These are phyloP conservation scores for Erysimum cheiranthoides DNA, from an alignment of 345 rosid genomes.

Conservation along the genomic window DNA sequence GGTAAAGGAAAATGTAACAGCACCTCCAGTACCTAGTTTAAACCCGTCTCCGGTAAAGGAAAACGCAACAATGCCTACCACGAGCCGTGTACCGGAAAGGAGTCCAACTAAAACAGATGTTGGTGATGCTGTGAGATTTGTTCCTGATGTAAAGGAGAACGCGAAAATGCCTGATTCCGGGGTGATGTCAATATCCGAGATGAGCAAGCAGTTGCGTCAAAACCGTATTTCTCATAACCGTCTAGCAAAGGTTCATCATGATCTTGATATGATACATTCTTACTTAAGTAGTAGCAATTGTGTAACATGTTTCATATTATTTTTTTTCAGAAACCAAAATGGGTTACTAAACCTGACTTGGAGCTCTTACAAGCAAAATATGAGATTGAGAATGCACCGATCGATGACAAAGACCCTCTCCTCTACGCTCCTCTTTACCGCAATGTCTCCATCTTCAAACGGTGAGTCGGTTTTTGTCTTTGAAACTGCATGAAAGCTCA, in stretches of 20 bases:
- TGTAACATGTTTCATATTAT: conserved; percentile 32
- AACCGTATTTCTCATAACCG: conserved; percentile 54
- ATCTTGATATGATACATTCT: conserved; percentile 10
- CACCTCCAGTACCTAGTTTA: conserved; percentile 23
- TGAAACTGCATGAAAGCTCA: conserved; percentile 2
- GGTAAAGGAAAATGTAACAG: conserved; percentile 29
- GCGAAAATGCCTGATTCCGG: conserved; percentile 45
- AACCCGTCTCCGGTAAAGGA: conserved; percentile 32
- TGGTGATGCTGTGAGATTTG: conserved; percentile 28
- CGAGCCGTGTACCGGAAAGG: conserved; percentile 20
- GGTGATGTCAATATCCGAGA: conserved; percentile 68
- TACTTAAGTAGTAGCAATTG: neutral
- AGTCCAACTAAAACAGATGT: conserved; percentile 22
- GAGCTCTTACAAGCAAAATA: conserved; percentile 64
- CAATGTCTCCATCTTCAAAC: conserved; percentile 81
- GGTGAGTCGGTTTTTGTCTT: conserved; percentile 46
- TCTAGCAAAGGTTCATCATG: conserved; percentile 53
- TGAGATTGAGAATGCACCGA: conserved; percentile 73
- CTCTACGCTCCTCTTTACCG: conserved; percentile 81
- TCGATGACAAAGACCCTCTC: conserved; percentile 53
- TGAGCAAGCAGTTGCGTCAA: conserved; percentile 66
- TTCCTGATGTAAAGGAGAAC: conserved; percentile 43
- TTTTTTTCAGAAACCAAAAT: conserved; percentile 64
- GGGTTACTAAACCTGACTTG: conserved; percentile 72
- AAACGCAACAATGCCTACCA: conserved; percentile 34